These are phyloP conservation scores for Trametes punicea DNA, from an alignment of 768 basidiomycete species.

Conservation along the genomic window DNA sequence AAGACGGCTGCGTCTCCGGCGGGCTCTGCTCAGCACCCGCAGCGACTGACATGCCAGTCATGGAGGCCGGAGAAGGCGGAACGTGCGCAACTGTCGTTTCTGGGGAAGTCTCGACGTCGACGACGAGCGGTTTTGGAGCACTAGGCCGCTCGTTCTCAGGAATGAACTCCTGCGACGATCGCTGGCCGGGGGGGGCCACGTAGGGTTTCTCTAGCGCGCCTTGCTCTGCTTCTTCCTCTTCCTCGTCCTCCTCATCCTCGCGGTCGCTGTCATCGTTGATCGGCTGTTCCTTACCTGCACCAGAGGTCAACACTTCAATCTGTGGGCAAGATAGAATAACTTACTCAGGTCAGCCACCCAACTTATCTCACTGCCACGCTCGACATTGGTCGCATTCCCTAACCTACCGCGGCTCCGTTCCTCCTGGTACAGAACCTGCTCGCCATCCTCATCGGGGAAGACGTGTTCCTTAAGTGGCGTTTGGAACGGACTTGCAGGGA, in stretches of 20 bases:
- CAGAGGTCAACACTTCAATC: conserved; percentile 3
- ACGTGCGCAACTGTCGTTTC: conserved; percentile 43
- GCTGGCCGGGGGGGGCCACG: conserved; percentile 35
- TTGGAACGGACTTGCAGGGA: conserved; percentile 69
- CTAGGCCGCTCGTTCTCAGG: conserved; percentile 41
- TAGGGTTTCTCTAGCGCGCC: conserved; percentile 3
- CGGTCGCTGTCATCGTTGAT: conserved; percentile 60
- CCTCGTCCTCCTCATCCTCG: conserved; percentile 40
- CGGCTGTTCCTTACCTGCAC: conserved; percentile 58
- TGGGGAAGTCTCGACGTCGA: conserved; percentile 61
- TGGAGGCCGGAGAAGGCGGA: conserved; percentile 49
- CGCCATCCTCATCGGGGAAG: conserved; percentile 64
- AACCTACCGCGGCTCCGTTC: conserved; percentile 24
- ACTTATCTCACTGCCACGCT: conserved; percentile 54
- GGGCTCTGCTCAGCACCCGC: conserved; percentile 34
- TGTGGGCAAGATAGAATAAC: conserved; percentile 22
- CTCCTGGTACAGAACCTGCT: conserved; percentile 46
- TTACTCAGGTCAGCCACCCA: conserved; percentile 75
- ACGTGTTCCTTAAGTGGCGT: conserved; percentile 65
- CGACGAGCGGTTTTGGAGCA: conserved; percentile 57
- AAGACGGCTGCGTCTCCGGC: conserved; percentile 47
- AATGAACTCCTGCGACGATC: conserved; percentile 45
- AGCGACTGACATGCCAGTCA: conserved; percentile 40
- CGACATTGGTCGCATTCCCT: conserved; percentile 22
- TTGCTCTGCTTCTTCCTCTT: conserved; percentile 11